Percentiles rank a stretch among this genome's conserved stretches.
These are phyloP conservation scores for Atalantia buxifolia DNA, from an alignment of 345 rosid genomes.

Conservation along the genomic window DNA sequence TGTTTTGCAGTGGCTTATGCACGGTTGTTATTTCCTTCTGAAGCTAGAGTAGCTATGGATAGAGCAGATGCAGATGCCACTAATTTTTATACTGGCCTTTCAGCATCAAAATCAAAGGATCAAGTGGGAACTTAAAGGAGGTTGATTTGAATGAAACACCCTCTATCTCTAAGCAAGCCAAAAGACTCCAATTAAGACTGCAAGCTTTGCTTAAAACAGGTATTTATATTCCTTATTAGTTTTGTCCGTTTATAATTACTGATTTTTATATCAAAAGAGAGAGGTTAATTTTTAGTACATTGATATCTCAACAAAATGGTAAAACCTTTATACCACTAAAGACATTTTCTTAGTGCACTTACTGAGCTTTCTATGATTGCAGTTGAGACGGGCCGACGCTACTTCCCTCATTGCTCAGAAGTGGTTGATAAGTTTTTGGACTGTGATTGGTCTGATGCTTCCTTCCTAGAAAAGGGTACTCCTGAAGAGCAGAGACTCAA, in stretches of 20 bases:
- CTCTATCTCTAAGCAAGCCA: slow-evolving; percentile 6
- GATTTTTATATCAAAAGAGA: neutral
- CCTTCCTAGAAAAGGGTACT: slow-evolving; percentile 34
- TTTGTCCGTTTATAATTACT: neutral
- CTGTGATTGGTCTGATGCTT: slow-evolving; percentile 27
- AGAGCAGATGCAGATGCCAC: slow-evolving; percentile 33
- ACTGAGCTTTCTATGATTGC: neutral
- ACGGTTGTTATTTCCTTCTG: slow-evolving; percentile 35
- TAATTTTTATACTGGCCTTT: slow-evolving; percentile 2
- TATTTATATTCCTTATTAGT: neutral
- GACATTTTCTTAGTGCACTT: neutral
- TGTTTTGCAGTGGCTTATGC: slow-evolving; percentile 39
- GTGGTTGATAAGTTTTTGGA: too few relatives aligned
- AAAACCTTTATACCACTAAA: neutral
- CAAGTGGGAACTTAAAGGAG: slow-evolving; percentile 14
- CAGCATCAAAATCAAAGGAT: slow-evolving; percentile 16
- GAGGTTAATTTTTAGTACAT: neutral
- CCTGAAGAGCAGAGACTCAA: slow-evolving; percentile 36
- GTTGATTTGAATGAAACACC: slow-evolving; percentile 34
- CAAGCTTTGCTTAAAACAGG: slow-evolving; percentile 39
- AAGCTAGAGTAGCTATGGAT: slow-evolving; percentile 49
- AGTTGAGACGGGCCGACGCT: too few relatives aligned
- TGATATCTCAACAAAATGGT: neutral
- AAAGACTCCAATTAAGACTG: slow-evolving; percentile 22
- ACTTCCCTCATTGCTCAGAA: slow-evolving; percentile 46